phyloP scores from a whole-genome alignment of 148 eudicot species.

The Selenicereus undatus region DNA sequence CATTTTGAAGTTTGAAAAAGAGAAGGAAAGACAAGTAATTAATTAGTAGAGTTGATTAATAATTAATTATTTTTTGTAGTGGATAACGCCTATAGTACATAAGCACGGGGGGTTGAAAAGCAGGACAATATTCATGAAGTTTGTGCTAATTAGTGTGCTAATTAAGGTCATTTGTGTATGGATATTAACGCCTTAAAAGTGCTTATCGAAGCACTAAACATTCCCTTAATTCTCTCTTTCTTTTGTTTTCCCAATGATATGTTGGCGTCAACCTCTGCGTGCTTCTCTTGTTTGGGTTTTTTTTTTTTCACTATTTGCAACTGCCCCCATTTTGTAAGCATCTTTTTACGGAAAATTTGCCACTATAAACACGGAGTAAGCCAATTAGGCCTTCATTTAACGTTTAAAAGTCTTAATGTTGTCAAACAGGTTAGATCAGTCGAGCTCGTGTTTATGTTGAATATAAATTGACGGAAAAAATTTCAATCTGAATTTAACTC shows the following conservation, averaged over 20 bases:
- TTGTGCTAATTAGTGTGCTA: constrained; percentile 7
- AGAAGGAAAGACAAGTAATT: neutral
- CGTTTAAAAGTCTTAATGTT: no score
- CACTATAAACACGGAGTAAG: no score
- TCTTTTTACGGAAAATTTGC: neutral
- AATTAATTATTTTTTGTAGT: neutral
- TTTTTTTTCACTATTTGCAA: no score
- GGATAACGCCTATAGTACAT: constrained; percentile 20
- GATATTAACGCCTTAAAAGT: constrained; percentile 25
- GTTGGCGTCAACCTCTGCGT: constrained; percentile 21
- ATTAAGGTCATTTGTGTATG: constrained; percentile 12
- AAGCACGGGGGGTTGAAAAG: constrained; percentile 16
- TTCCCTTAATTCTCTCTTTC: neutral
- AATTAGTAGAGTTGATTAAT: constrained; percentile 1
- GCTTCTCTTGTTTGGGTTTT: neutral
- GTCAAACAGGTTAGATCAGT: no score
- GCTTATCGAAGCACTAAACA: constrained; percentile 23
- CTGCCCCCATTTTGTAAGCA: neutral
- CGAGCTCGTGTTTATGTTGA: no score
- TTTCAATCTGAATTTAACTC: no score
- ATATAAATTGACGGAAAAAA: no score
- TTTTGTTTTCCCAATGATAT: constrained; percentile 5
- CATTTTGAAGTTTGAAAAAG: constrained; percentile 6
- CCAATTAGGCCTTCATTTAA: no score
- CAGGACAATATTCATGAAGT: constrained; percentile 27